Percentiles rank a stretch among this genome's conserved stretches.
Conservation (phyloP, 2,329 filamentous ascomycete genomes). For the Colletotrichum chlorophyti region DNA sequence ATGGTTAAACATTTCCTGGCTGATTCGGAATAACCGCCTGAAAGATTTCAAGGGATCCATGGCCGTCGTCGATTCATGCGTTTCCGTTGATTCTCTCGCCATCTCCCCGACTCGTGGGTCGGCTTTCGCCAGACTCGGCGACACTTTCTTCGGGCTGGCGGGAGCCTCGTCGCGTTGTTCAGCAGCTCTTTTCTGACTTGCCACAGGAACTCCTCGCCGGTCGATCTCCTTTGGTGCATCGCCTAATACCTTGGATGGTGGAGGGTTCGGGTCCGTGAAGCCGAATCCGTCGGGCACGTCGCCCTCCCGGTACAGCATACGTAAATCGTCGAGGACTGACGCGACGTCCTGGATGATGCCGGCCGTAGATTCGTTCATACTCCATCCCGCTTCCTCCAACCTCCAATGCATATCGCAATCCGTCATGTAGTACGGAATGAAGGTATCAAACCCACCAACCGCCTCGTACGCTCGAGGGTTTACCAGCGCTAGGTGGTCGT, state of each 20-base stretch:
- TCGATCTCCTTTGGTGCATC: neutral
- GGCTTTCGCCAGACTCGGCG: too few relatives aligned
- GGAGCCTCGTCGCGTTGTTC: too few relatives aligned
- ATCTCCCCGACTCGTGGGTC: neutral
- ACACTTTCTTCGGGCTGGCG: too few relatives aligned
- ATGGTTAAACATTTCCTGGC: constrained; percentile 47
- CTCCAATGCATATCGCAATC: constrained; percentile 63
- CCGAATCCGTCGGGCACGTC: constrained; percentile 36
- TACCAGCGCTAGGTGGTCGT: constrained; percentile 63
- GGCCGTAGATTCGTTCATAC: constrained; percentile 43
- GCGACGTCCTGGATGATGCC: constrained; percentile 55
- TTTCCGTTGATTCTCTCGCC: neutral
- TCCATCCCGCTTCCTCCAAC: constrained; percentile 51
- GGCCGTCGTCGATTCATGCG: neutral
- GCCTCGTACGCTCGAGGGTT: constrained; percentile 58
- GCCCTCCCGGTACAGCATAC: constrained; percentile 51
- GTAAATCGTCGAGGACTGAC: constrained; percentile 51
- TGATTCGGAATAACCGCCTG: constrained; percentile 29
- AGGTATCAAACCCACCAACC: constrained; percentile 62
- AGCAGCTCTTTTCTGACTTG: too few relatives aligned
- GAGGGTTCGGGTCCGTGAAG: constrained; percentile 47
- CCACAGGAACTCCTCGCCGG: neutral
- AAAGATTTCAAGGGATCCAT: constrained; percentile 17
- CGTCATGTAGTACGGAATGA: constrained; percentile 64
- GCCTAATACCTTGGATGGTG: neutral